Conservation (phyloP, 805 yeast species). For the Lachancea lanzarotensis region DNA sequence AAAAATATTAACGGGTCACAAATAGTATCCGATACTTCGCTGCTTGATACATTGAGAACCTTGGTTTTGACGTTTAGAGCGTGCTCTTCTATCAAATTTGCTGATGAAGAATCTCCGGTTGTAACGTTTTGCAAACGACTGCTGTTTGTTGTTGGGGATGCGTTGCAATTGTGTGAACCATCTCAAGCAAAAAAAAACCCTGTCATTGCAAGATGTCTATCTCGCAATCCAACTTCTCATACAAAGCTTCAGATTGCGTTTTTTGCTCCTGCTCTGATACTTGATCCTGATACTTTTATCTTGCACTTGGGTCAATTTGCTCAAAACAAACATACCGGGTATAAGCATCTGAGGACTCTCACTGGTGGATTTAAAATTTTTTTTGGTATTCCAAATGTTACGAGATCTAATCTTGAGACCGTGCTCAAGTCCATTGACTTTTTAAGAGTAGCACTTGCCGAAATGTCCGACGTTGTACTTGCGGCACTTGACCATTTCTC, state of each 20-base stretch:
- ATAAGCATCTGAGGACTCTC: slow-evolving; percentile 28
- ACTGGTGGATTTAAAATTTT: slow-evolving; percentile 35
- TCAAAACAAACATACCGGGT: slow-evolving; percentile 11
- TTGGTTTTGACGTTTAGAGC: slow-evolving; percentile 10
- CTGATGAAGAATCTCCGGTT: slow-evolving; percentile 7
- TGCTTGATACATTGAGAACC: slow-evolving; percentile 22
- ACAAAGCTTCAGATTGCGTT: slow-evolving; percentile 25
- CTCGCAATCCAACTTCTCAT: slow-evolving; percentile 16
- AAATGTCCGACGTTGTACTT: slow-evolving; percentile 24
- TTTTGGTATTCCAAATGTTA: slow-evolving; percentile 28
- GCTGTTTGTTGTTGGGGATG: slow-evolving; percentile 9
- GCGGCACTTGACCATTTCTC: slow-evolving; percentile 20
- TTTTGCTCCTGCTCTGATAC: slow-evolving; percentile 27
- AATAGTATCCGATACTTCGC: slow-evolving; percentile 20
- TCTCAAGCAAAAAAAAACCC: slow-evolving; percentile 16
- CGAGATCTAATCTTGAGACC: slow-evolving; percentile 20
- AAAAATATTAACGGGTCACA: slow-evolving; percentile 25
- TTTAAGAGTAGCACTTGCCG: slow-evolving; percentile 27
- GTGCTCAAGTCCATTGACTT: slow-evolving; percentile 27
- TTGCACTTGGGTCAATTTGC: slow-evolving; percentile 19
- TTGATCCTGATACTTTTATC: slow-evolving; percentile 30
- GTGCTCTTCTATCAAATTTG: slow-evolving; percentile 6
- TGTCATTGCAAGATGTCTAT: slow-evolving; percentile 12
- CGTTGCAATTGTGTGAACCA: slow-evolving; percentile 8
- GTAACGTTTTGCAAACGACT: slow-evolving; percentile 4